Base-by-base conservation (phyloP, 1,139 yeast genomes). In the Scheffersomyces titani region DNA sequence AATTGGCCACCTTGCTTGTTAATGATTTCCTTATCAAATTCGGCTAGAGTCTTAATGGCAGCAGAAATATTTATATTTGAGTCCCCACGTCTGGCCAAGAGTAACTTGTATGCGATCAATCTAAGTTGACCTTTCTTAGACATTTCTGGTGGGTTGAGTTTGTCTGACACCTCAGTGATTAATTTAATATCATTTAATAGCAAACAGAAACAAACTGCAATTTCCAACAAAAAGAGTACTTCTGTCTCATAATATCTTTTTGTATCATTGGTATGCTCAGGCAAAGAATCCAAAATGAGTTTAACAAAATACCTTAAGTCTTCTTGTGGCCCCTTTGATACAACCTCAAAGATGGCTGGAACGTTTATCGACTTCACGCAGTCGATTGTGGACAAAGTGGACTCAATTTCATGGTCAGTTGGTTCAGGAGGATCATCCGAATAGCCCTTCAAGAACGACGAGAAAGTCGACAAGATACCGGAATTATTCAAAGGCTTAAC, bases 391-490 rank as follows among this genome's bases (percentile, higher is more conserved):
- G 92, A 88, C 22, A 89, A 72, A 0, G 98, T 90, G 1, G 92
- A 84, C 60, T 92, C 97, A 52, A 96, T 88, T 65, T 93, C 98
- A 64, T 90, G 97, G 57, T 90, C 96, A 1, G 96, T 84, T 3
- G 99, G 99, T 69, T 93, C 98, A 6, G 90, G 89, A 2, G 91
- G 88, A 48, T 90, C 96, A 64, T 92, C 98, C 0, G 89, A 80
- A 59, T 89, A 86, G 18, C 98, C 96, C 63, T 96, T 90, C 71
- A 96, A 82, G 66, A 92, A 93, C 0, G 97, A 92, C 0, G 98
- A 92, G 64, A 96, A 88, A 0, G 98, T 90, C 0, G 97, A 90
- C 57, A 96, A 84, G 22, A 96, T 70, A 1, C 98, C 92, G 9
- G 83, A 80, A 47, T 87, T 96, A 64, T 86, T 89, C 24, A 85